A percentile compares a stretch with the other conserved stretches of the same genome.
phyloP scores from a whole-genome alignment of 2,329 filamentous ascomycete genomes.

The Cyclaneusma minus region DNA sequence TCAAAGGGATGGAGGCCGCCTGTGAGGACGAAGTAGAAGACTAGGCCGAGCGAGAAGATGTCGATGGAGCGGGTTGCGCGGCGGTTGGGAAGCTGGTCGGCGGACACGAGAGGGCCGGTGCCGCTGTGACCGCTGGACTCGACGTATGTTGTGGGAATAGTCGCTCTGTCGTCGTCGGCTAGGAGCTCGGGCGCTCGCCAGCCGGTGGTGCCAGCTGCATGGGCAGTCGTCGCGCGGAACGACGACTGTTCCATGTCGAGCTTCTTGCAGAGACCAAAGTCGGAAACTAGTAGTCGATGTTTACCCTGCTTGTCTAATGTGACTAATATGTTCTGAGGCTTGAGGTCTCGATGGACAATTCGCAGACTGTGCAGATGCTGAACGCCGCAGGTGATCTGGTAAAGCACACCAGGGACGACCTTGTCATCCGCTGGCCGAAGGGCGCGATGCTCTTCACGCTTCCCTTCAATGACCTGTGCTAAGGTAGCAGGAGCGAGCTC shows the following conservation, averaged over 20 bases:
- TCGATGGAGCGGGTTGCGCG: constrained; percentile 92
- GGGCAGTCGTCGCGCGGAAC: constrained; percentile 83
- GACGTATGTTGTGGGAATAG: constrained; percentile 28
- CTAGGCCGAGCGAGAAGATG: constrained; percentile 89
- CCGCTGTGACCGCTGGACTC: constrained; percentile 43
- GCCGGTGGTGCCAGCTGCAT: constrained; percentile 83
- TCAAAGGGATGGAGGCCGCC: constrained; percentile 88
- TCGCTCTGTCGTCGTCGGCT: constrained; percentile 52
- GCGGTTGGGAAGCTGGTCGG: constrained; percentile 46
- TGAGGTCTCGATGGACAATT: constrained; percentile 93
- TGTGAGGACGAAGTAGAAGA: constrained; percentile 98
- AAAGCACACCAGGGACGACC: constrained; percentile 65
- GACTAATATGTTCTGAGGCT: constrained; percentile 94
- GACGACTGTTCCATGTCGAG: constrained; percentile 88
- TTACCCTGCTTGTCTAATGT: constrained; percentile 52
- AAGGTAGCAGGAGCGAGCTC: constrained; percentile 89
- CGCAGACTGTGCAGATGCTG: constrained; percentile 79
- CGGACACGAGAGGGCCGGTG: constrained; percentile 38
- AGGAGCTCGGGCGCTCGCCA: constrained; percentile 95
- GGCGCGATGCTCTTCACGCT: constrained; percentile 47
- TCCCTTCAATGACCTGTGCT: constrained; percentile 79
- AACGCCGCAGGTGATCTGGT: constrained; percentile 81
- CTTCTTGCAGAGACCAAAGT: constrained; percentile 97
- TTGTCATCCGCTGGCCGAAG: constrained; percentile 58
- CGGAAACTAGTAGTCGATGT: constrained; percentile 83